These are phyloP conservation scores for Saccharum hybrid DNA, from an alignment of 202 grass and related monocot genomes.

Conservation along the genomic window DNA sequence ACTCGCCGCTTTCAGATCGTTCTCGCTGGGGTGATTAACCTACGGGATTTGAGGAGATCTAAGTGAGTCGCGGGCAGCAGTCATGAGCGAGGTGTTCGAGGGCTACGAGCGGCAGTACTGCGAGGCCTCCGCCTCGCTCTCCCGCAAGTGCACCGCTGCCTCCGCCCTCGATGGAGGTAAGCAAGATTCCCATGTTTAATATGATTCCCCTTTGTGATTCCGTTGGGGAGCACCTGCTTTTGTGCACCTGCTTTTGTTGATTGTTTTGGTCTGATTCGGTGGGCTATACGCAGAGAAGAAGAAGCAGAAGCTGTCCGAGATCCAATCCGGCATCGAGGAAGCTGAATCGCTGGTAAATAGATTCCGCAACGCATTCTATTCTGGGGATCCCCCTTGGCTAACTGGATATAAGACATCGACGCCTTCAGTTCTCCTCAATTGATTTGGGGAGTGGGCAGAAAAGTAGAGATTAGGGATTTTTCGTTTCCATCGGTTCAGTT, in stretches of 20 bases:
- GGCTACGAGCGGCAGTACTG: conserved; percentile 93
- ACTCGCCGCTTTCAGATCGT: background rate
- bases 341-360: conserved; percentile 79
- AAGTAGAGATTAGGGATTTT: background rate
- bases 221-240: background rate
- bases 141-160: conserved; percentile 78
- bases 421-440: conserved; percentile 26
- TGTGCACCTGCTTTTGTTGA: background rate
- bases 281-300: conserved; percentile 66
- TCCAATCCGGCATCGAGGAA: conserved; percentile 77
- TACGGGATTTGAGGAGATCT: conserved; percentile 22
- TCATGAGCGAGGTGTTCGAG: conserved; percentile 92
- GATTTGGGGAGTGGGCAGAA: conserved; percentile 4
- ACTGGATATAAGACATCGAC: background rate
- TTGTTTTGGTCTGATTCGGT: conserved; percentile 31
- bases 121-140: conserved; percentile 86
- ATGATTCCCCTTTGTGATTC: background rate
- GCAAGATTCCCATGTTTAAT: background rate
- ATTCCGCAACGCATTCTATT: background rate
- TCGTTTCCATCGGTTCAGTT: background rate
- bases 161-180: conserved; percentile 74
- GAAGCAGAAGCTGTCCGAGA: conserved; percentile 85
- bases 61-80: conserved; percentile 35
- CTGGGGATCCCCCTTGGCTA: background rate
- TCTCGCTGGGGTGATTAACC: conserved; percentile 2